Evolutionary conservation across 495 filamentous ascomycete species (phyloP), one percentile per base, ranked within the genome.

Genomic region (Apiosordaria backusii): DNA sequence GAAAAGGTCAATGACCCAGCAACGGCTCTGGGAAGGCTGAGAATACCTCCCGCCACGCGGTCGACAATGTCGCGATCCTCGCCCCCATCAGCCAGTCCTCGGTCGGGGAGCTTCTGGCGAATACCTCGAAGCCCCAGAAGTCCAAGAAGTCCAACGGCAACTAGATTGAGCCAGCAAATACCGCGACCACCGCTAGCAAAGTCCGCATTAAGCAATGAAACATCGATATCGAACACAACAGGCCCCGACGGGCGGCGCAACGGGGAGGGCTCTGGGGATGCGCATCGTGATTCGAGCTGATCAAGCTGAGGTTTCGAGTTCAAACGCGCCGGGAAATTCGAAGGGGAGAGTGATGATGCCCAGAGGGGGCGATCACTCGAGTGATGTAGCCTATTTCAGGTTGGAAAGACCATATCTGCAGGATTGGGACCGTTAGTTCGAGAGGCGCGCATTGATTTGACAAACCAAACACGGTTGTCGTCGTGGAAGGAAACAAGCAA

Each of bases 1-100:
- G 72, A 74, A 52, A 74, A 74, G 52, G 53, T 67, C 35, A 74
- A 74, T 15, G 72, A 74, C 24, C 72, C 72, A 1, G 72, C 67
- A 2, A 58, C 68, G 16, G 66, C 60, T 1, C 45, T 74, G 50
- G n/a, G 61, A 7, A 29, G 68, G n/a, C 54, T 68, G 19, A 65
- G 9, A 0, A 68, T 66, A 22, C 62, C 65, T 0, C 10, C 35
- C 19, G 61, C 50, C 15, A 26, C 65, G 15, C 65, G 64, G 0
- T 54, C 65, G 9, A 55, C 66, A 45, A 63, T 53, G 54, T 25
- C 53, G 19, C 63, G 60, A 50, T 21, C 60, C 16, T 68, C 63
- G 55, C 50, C 69, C 7, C 18, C n/a, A 9, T 64, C 69, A 3
- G 60, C 66, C 6, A 70, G 68, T 21, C 68, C 68, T 6, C 19